Conservation (phyloP, 192 early-diverging fungal species). For the Coemansia aciculifera region DNA sequence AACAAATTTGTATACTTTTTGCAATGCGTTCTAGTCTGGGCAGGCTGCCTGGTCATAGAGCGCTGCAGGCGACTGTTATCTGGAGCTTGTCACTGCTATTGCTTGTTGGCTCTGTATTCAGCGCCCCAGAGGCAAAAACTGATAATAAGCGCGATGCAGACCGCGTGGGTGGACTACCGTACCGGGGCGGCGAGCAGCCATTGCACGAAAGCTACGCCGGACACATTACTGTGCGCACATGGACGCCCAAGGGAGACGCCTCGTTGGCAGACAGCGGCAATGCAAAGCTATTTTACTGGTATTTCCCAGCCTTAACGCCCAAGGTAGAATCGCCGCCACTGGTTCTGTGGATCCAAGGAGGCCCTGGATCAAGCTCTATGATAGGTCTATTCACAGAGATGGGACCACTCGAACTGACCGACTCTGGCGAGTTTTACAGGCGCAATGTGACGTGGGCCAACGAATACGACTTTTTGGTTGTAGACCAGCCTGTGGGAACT, state of each 20-base stretch:
- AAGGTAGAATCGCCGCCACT: conserved; percentile 63
- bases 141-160: conserved; percentile 14
- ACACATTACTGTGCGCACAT: conserved; percentile 59
- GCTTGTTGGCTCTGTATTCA: background rate
- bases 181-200: conserved; percentile 57
- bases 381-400: conserved; percentile 77
- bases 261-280: conserved; percentile 26
- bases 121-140: background rate
- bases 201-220: conserved; percentile 62
- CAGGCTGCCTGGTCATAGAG: background rate
- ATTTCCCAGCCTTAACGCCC: conserved; percentile 71
- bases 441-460: conserved; percentile 65
- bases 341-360: conserved; percentile 80
- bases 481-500: conserved; percentile 84
- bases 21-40: background rate
- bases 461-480: conserved; percentile 71
- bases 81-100: background rate
- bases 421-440: conserved; percentile 57
- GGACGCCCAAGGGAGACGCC: conserved; percentile 40
- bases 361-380: conserved; percentile 78
- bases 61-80: background rate
- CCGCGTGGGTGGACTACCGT: conserved; percentile 44
- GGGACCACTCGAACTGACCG: conserved; percentile 70
- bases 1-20: background rate
- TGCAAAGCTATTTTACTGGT: conserved; percentile 71